Base-by-base conservation (phyloP, 2,329 filamentous ascomycete genomes). In the Pseudomassariella vexata region DNA sequence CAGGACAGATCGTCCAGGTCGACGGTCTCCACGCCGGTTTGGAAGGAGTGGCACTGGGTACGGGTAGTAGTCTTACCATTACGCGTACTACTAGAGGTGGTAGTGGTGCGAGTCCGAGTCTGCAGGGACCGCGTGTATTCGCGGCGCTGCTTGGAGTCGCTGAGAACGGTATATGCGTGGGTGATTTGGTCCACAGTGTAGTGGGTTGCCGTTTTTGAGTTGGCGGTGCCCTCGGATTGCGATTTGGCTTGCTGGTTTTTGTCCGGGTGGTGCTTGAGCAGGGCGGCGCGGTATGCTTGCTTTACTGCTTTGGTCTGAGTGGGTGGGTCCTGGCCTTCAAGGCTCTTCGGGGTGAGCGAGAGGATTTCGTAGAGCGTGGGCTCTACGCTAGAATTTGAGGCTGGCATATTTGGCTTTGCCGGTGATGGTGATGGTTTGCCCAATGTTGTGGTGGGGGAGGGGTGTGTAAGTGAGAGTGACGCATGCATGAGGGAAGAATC, bases 211-310 rank as follows among this genome's bases (percentile, higher is more conserved):
- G 27, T 21, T 6, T 18, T 18, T n/a, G 16, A 18, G 41, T 24
- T 39, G 35, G 21, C 25, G 30, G 19, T 24, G 34, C 23, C 9
- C 27, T 24, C 34, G 30, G 24, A 11, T 30, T 29, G 24, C 21
- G 22, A 30, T 43, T 46, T 22, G 22, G 38, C 38, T 21, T 38
- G 37, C 19, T 33, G 29, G 38, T 52, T 46, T 47, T 81, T 80
- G 59, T 82, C 77, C 3, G 79, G 79, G 55, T 84, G 79, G 59
- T 82, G 68, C 42, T 65, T 68, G 11, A 84, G 68, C 20, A 84
- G 68, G 15, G 79, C 76, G 33, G 73, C 68, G 52, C 68, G 76
- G 56, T 83, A 84, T 38, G 78, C 77, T 37, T 67, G 67, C 49
- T 78, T 81, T 38, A 82, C 42, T 19, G 40, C 37, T 31, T 50